Evolutionary conservation across 257 asterid species (phyloP).

Genomic region (Marsdenia floribunda): DNA sequence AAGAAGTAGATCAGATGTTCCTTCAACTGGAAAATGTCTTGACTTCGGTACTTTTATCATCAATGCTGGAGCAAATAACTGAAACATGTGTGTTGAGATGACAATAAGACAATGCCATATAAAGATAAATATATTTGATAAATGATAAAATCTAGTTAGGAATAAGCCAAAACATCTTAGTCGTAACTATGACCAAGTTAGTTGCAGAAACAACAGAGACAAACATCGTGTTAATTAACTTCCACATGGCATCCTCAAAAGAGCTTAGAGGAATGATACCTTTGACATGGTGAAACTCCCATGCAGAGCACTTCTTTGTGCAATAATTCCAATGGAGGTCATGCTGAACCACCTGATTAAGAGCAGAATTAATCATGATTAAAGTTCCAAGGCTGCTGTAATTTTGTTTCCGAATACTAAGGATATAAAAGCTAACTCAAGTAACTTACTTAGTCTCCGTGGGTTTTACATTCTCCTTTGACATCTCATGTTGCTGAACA

Average conservation of each 20-base stretch:
- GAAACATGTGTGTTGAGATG: constrained; percentile 23
- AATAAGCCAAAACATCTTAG: neutral
- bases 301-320: constrained; percentile 33
- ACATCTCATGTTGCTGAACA: constrained; percentile 34
- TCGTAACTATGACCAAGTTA: neutral
- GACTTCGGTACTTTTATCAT: constrained; percentile 63
- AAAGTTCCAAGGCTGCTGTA: constrained; percentile 15
- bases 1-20: constrained; percentile 71
- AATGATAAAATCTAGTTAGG: neutral
- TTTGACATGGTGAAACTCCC: constrained; percentile 36
- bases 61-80: constrained; percentile 56
- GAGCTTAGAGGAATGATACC: constrained; percentile 39
- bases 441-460: constrained; percentile 56
- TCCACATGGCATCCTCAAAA: constrained; percentile 5
- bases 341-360: constrained; percentile 76
- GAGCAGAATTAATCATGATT: constrained; percentile 15
- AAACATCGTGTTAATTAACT: constrained; percentile 3
- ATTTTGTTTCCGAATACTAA: constrained; percentile 11
- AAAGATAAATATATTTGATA: neutral
- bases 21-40: constrained; percentile 69
- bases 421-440: constrained; percentile 14
- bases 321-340: constrained; percentile 40
- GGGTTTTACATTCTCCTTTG: constrained; percentile 51
- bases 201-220: constrained; percentile 21
- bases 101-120: constrained; percentile 14